phyloP scores from a whole-genome alignment of 2,329 filamentous ascomycete species.

The Sporothrix brunneoviolacea region DNA sequence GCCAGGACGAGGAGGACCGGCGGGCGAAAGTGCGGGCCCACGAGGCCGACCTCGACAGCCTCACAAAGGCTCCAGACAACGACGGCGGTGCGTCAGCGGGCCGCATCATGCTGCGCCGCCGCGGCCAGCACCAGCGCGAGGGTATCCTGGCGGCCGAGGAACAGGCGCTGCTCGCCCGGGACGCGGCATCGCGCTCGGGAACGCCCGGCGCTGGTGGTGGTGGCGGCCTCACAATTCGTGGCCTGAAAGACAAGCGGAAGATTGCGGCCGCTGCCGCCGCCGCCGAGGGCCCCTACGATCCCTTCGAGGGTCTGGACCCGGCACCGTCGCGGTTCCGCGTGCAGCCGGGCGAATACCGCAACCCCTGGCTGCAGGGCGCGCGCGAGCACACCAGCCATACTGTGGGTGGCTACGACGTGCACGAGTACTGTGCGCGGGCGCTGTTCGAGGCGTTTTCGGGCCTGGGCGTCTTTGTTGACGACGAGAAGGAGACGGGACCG shows the following conservation, averaged over 20 bases:
- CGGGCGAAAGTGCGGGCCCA: conserved; percentile 55
- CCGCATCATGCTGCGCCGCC: conserved; percentile 66
- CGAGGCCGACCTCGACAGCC: conserved; percentile 62
- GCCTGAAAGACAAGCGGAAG: conserved; percentile 60
- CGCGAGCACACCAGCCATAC: conserved; percentile 59
- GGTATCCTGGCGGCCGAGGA: conserved; percentile 28
- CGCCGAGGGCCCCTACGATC: conserved; percentile 74
- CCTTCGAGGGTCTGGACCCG: conserved; percentile 71
- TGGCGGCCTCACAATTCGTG: conserved; percentile 66
- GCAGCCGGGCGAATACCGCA: conserved; percentile 59
- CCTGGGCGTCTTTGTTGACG: conserved; percentile 76
- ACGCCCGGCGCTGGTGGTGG: too few relatives aligned
- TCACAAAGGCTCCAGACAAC: conserved; percentile 54
- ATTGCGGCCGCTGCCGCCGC: conserved; percentile 30
- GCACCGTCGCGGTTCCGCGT: conserved; percentile 63
- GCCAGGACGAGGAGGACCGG: conserved; percentile 66
- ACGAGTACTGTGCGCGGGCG: conserved; percentile 74
- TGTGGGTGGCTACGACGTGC: conserved; percentile 76
- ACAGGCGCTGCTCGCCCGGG: conserved; percentile 31
- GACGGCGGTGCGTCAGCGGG: conserved; percentile 34
- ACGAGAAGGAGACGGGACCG: conserved; percentile 53
- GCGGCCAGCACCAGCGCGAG: conserved; percentile 45
- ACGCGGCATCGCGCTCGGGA: conserved; percentile 22
- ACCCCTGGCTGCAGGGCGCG: conserved; percentile 63
- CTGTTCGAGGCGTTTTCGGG: conserved; percentile 88